Percentiles rank a stretch among this genome's conserved stretches.
Conservation (phyloP, 139 green algal genomes). For the Tetratostichococcus sp. region DNA sequence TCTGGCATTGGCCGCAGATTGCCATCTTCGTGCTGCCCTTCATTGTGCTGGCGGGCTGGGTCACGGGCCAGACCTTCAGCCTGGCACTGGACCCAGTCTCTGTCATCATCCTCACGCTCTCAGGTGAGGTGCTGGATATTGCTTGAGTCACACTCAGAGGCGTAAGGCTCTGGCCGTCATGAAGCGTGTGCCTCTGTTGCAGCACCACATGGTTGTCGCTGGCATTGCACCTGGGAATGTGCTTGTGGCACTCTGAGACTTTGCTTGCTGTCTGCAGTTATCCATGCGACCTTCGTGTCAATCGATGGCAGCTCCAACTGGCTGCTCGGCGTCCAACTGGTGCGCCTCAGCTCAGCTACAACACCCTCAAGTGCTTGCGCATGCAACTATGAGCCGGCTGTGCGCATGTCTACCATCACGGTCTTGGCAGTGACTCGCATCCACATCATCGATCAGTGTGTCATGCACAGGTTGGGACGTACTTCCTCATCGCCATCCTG, state of each 20-base stretch:
- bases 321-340: constrained; percentile 71
- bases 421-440: too few species aligned
- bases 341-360: too few species aligned
- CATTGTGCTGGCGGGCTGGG: constrained; percentile 73
- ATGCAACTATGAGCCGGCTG: too few species aligned
- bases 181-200: too few species aligned
- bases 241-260: constrained; percentile 5
- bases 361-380: too few species aligned
- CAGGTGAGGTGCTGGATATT: not conserved
- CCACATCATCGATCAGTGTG: too few species aligned
- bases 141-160: too few species aligned
- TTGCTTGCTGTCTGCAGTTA: constrained; percentile 41
- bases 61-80: constrained; percentile 57
- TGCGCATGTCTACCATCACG: too few species aligned
- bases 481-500: constrained; percentile 43
- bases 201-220: too few species aligned
- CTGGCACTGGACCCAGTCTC: constrained; percentile 69
- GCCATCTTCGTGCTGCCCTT: constrained; percentile 82
- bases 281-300: constrained; percentile 77
- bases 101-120: constrained; percentile 30
- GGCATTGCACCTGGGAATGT: not conserved
- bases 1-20: too few species aligned
- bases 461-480: constrained; percentile 26
- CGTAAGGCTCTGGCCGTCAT: too few species aligned
- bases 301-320: constrained; percentile 68